phyloP scores from a whole-genome alignment of 1,284 basidiomycete species.

The Meira miltonrushii region DNA sequence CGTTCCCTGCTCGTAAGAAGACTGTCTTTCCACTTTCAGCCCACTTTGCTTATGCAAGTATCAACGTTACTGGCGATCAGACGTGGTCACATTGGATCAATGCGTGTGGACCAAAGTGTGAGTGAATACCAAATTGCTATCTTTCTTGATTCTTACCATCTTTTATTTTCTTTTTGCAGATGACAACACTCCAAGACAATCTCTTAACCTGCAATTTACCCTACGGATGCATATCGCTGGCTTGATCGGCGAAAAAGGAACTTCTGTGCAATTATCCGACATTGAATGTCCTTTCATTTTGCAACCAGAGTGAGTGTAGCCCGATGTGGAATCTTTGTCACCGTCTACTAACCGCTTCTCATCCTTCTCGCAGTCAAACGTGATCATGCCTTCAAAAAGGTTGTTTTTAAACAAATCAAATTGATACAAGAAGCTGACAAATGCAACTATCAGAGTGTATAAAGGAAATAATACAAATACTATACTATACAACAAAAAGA shows the following conservation, averaged over 20 bases:
- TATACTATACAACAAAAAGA: too few relatives aligned
- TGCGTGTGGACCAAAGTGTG: constrained; percentile 30
- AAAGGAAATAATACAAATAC: too few relatives aligned
- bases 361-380: not conserved
- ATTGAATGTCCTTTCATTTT: constrained; percentile 28
- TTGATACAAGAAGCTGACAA: too few relatives aligned
- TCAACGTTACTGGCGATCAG: constrained; percentile 36
- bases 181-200: constrained; percentile 6
- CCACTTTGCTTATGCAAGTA: constrained; percentile 25
- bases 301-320: not conserved
- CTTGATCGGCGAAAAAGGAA: constrained; percentile 27
- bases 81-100: constrained; percentile 32
- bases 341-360: not conserved
- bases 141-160: constrained; percentile 2
- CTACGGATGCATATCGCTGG: constrained; percentile 31
- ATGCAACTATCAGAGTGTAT: too few relatives aligned
- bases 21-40: constrained; percentile 35
- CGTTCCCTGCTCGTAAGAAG: constrained; percentile 19
- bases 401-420: too few relatives aligned
- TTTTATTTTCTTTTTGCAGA: not conserved
- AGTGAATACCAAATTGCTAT: constrained; percentile 3
- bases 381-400: not conserved
- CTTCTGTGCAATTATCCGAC: constrained; percentile 25
- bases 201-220: constrained; percentile 27
- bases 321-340: not conserved